Evolutionary conservation across 768 basidiomycete genomes (phyloP), one percentile per base, ranked within the genome.

Genomic region (Cubamyces sp.): DNA sequence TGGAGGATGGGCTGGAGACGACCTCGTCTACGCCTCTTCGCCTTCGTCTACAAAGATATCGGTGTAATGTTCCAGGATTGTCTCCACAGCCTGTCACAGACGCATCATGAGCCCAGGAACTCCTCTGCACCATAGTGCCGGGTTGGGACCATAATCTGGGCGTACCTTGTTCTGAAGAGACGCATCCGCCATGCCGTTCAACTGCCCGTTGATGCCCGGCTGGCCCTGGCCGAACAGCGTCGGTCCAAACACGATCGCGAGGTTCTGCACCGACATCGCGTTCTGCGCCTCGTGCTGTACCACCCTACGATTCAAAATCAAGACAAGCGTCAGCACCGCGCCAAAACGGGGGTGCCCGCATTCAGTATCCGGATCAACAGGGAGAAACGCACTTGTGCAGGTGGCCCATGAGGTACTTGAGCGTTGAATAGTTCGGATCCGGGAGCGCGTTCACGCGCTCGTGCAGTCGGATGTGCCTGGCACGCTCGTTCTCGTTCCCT

Each of bases 241-340:
- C n/a, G 96, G 97, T 3, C 97, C 97, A 75, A 99, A 98, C 19
- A 99, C 94, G 69, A 98, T 97, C 5, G 94, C 88, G 26, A 99
- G 78, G 75, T 98, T 98, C 67, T 91, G 90, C 64, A 91, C 87
- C 5, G 91, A 87, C 96, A 98, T 98, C 40, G 91, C 87, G 74
- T 98, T 98, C 46, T 87, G 82, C 12, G 82, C 73, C 64, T 94
- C 87, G 67, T 87, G 84, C 68, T 88, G 82, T 46, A 84, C 84
- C 61, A 97, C 87, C 71, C 94, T 96, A 70, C 30, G 1, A 9
- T 16, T 12, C 42, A 21, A 15, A 34, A 57, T 40, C 26, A 43
- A 57, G 5, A 30, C 43, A 47, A 23, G 21, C 39, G 39, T 43
- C 5, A 50, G 57, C 21, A 3, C 45, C 23, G 37, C 50, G 23